These are phyloP conservation scores for Sphaerulina vaccinii DNA, from an alignment of 2,329 filamentous ascomycete species.

Conservation along the genomic window DNA sequence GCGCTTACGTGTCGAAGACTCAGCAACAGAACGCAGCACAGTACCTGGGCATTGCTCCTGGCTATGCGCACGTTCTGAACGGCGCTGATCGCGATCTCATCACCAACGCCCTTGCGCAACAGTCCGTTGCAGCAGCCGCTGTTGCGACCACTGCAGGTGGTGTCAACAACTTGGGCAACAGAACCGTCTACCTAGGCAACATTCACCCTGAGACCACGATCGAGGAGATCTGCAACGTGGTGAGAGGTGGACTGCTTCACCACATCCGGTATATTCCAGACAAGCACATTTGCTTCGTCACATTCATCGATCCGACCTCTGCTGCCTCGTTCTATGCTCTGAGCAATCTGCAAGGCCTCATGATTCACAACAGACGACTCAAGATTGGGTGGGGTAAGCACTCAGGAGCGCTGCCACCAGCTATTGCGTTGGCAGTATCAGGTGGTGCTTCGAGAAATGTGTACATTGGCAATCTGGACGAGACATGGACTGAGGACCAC, in stretches of 20 bases:
- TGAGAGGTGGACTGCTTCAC: conserved; percentile 89
- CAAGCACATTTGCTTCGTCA: conserved; percentile 99
- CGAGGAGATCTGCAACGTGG: conserved; percentile 99
- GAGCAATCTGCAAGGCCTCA: conserved; percentile 94
- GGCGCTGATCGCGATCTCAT: conserved; percentile 95
- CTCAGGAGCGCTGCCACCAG: conserved; percentile 90
- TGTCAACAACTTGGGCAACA: conserved; percentile 94
- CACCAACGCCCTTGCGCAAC: conserved; percentile 91
- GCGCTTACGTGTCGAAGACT: conserved; percentile 98
- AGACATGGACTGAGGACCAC: conserved; percentile 95
- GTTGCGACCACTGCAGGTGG: conserved; percentile 95
- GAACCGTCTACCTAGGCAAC: conserved; percentile 96
- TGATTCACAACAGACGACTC: conserved; percentile 97
- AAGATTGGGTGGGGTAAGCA: conserved; percentile 99
- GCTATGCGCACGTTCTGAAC: conserved; percentile 94
- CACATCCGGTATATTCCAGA: conserved; percentile 99
- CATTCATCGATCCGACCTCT: conserved; percentile 97
- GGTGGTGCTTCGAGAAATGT: conserved; percentile 98
- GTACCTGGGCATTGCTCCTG: conserved; percentile 93
- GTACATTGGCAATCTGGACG: conserved; percentile 95
- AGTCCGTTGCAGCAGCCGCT: conserved; percentile 93
- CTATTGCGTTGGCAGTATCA: conserved; percentile 92
- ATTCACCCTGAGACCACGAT: conserved; percentile 99
- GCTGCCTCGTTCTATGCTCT: conserved; percentile 97
- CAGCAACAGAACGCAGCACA: conserved; percentile 99